Base-by-base conservation (phyloP, 78 protist genomes). In the Dictyostelium discoideum region DNA sequence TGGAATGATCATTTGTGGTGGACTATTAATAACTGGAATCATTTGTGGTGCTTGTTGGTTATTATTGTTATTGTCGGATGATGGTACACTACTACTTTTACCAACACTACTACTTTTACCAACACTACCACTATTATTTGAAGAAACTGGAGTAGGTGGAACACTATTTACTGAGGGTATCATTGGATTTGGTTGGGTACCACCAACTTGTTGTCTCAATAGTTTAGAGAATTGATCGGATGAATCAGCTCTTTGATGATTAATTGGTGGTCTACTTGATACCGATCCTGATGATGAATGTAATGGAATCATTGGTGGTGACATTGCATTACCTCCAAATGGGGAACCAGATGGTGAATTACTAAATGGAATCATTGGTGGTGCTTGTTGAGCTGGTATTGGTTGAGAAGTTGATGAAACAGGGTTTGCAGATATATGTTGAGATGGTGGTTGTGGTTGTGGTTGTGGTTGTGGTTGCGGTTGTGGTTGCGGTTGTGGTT, bases 201-300 rank as follows among this genome's bases (percentile, higher is more conserved):
- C 48, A 39, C 54, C 48, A 24, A 44, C 82, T 72, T 85, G 90
- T 48, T 60, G 72, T 24, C 29, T 60, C 20, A 84, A 60, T 10
- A 84, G 29, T 32, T 63, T 84, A 5, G 87, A 39, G 69, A 84
- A 84, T 84, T 84, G 87, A 63, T 84, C 87, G 0, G 37, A 22
- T 29, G 87, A 84, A 84, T 84, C 78, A 11, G 42, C 18, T 84
- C 87, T 84, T 60, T 84, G 90, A 69, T 85, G 79, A 10, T 32
- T 13, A 20, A 20, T 32, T 26, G 73, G 39, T 84, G 42, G 74
- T 40, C 54, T 63, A 74, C 37, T 37, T 83, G 74, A 10, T 20
- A 63, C 20, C 5, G 63, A 20, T 37, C 60, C 74, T 20, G 46
- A 39, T 63, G 73, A 20, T 40, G 46, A 39, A 54, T 82, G 72